Evolutionary conservation across 75 land plant genomes (phyloP), one percentile per base, ranked within the genome.

Genomic region (Pinus taeda): DNA sequence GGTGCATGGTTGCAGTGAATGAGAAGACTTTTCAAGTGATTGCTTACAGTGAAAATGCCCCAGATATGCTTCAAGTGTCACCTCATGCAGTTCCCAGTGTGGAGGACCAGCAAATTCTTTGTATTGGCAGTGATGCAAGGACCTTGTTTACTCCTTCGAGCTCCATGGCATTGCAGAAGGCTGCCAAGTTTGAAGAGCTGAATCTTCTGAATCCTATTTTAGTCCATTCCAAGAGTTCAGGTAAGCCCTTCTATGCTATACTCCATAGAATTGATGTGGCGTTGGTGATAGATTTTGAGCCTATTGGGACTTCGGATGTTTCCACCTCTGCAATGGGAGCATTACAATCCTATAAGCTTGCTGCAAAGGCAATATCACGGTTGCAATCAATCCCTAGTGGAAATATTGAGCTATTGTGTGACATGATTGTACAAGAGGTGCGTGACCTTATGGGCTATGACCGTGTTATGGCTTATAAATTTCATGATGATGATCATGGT

Each of bases 401-500:
- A 15, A 84, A 89, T 81, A 87, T 93, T 78, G 85, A 85, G 59
- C 85, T 76, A 83, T 84, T 93, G 69, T 86, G 91, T 74, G 91
- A 93, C 73, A 83, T 88, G 22, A 85, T 91, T 73, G 91, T 91
- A 49, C 86, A 91, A 77, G 95, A 93, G 83, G 91, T 93, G 17
- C 90, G 81, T 83, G 91, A 91, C 57, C 93, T 93, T 24, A 89
- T 91, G 1, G 95, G 95, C 33, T 93, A 89, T 80, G 95, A 93
- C 63, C 81, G 95, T 70, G 95, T 89, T 55, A 95, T 95, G 98
- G 85, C 91, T 24, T 95, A 95, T 76, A 95, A 91, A 74, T 95
- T 95, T 81, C 98, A 95, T 77, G 96, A 93, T 26, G 98, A 95
- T 75, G 98, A 95, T 70, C 98, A 95, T 81, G 98, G 98, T 42